Percentiles rank a stretch among this genome's conserved stretches.
Conservation (phyloP, 176 grass and related monocot species). For the Chloris gayana region DNA sequence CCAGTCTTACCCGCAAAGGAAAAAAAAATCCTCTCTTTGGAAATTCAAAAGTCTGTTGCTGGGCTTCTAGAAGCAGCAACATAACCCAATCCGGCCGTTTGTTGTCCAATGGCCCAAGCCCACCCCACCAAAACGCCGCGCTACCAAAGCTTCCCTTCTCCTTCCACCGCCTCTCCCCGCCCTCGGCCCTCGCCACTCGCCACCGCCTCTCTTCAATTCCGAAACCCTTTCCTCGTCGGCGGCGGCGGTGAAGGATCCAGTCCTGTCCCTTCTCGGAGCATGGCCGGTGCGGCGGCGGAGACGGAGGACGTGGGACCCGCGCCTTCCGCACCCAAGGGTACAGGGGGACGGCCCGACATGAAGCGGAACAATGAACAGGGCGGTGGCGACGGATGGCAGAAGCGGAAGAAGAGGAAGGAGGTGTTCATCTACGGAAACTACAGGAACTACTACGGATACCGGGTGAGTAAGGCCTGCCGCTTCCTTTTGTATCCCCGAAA, state of each 20-base stretch:
- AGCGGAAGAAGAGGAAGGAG: conserved; percentile 60
- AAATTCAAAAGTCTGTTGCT: background rate
- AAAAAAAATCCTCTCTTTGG: too few species aligned
- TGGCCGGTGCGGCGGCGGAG: conserved; percentile 14
- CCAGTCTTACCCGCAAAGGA: too few species aligned
- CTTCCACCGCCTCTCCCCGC: background rate
- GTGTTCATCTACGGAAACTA: conserved; percentile 94
- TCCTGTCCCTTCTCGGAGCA: conserved; percentile 30
- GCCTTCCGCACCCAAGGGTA: conserved; percentile 13
- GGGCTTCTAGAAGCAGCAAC: background rate
- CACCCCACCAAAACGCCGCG: background rate
- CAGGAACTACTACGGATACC: conserved; percentile 90
- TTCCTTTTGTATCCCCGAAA: background rate
- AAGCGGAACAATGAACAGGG: conserved; percentile 6
- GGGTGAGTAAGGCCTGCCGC: conserved; percentile 41
- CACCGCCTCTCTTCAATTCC: background rate
- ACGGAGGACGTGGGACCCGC: conserved; percentile 18
- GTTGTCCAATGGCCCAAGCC: background rate
- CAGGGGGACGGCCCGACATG: conserved; percentile 13
- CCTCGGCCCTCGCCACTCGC: background rate
- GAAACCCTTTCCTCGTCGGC: background rate
- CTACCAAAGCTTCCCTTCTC: too few species aligned
- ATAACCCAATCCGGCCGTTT: background rate
- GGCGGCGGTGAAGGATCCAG: conserved; percentile 9
- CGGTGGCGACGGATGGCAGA: conserved; percentile 14